These are phyloP conservation scores for Daldinia eschscholtzii DNA, from an alignment of 2,329 filamentous ascomycete species.

Conservation along the genomic window DNA sequence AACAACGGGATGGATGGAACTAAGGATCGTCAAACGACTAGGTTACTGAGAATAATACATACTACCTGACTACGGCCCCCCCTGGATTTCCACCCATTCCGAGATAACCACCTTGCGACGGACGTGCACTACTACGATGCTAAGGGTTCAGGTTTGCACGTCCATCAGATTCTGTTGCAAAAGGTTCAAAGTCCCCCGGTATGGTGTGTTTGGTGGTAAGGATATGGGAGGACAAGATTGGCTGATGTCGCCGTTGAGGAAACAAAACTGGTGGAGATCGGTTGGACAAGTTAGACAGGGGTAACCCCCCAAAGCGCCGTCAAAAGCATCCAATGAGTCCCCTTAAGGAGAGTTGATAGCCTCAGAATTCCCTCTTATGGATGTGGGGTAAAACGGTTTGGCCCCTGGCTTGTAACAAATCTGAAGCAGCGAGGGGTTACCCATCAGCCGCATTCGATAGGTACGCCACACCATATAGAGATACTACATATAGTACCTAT, in stretches of 20 bases:
- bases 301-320: conserved; percentile 7
- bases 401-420: conserved; percentile 50
- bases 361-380: conserved; percentile 41
- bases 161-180: conserved; percentile 12
- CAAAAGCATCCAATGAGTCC: conserved; percentile 1
- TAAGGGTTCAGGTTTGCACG: conserved; percentile 5
- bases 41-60: conserved; percentile 1
- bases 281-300: conserved; percentile 18
- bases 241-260: conserved; percentile 31
- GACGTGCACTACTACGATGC: conserved; percentile 7
- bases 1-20: conserved; percentile 26
- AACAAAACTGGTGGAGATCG: conserved; percentile 32
- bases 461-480: conserved; percentile 30
- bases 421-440: conserved; percentile 45
- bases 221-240: conserved; percentile 39
- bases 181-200: conserved; percentile 23
- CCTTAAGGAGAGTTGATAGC: conserved; percentile 39
- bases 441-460: conserved; percentile 37
- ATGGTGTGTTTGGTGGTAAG: conserved; percentile 43
- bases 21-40: conserved; percentile 11
- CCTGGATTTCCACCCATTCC: conserved; percentile 5
- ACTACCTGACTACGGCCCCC: neutral
- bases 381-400: conserved; percentile 44
- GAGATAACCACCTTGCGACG: conserved; percentile 3
- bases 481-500: no score